Base-by-base conservation (phyloP, 2,329 filamentous ascomycete genomes). In the Talaromyces sp. region DNA sequence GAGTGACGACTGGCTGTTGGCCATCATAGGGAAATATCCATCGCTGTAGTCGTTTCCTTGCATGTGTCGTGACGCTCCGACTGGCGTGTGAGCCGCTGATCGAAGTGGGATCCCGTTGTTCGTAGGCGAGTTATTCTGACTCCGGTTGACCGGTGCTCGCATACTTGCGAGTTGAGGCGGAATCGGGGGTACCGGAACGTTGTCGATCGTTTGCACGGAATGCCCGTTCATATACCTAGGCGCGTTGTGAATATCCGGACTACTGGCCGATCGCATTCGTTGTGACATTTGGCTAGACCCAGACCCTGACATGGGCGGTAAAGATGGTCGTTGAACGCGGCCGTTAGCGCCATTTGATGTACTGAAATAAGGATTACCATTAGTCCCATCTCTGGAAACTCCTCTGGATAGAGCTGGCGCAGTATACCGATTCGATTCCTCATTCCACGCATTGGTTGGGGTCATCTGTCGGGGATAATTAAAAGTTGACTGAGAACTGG, bases 221-320 rank as follows among this genome's bases (percentile, higher is more conserved):
- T 84, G 66, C 1, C 57, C 57, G 81, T 66, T 86, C 82, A 71
- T 74, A 65, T 79, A 79, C 56, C 79, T 79, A 64, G 77, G 75
- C 14, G 74, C 70, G 33, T 62, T 87, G 60, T 96, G 91, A 69
- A 96, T 96, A 74, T 98, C 93, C 7, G 95, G 93, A 66, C 93
- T 97, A 78, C 93, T 98, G 71, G 96, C 96, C 40, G 93, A 96
- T 67, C 95, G 86, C 78, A 91, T 88, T 67, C 92, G 85, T 73
- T 91, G 88, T 66, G 88, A 75, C 66, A 73, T 75, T 63, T 76
- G 73, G 79, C 72, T 80, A 69, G 82, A 80, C 68, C 81, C 76
- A 64, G 80, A 77, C 46, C 72, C 79, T 67, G 87, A 81, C 83
- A 91, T 88, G 18, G 86, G 88, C 48, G 90, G 90, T 68, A 96